phyloP scores from a whole-genome alignment of 495 filamentous ascomycete species.

The Polyplosphaeria fusca region DNA sequence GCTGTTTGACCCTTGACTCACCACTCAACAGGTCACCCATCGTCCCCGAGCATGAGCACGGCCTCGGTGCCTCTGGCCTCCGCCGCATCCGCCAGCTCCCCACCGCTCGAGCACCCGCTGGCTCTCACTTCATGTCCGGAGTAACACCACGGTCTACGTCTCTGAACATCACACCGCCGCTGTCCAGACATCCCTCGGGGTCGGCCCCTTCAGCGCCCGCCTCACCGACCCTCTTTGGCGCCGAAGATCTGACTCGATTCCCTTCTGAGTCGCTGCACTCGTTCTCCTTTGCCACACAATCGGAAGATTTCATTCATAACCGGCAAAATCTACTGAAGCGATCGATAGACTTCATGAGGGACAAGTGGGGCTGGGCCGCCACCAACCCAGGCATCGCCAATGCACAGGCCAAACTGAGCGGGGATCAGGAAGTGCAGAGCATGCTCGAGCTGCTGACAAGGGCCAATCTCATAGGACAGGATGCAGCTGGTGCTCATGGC shows the following conservation, averaged over 20 bases:
- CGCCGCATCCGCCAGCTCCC: conserved; percentile 89
- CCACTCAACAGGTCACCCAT: conserved; percentile 51
- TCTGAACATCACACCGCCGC: conserved; percentile 51
- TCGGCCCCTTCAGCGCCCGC: conserved; percentile 57
- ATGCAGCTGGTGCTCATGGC: conserved; percentile 46
- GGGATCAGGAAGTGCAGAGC: conserved; percentile 81
- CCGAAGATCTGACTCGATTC: conserved; percentile 88
- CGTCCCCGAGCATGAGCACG: conserved; percentile 58
- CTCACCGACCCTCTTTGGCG: conserved; percentile 64
- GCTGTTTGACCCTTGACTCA: too few relatives aligned
- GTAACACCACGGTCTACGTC: conserved; percentile 62
- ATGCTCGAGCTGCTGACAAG: conserved; percentile 84
- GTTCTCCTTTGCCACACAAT: conserved; percentile 96
- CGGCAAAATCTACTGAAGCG: conserved; percentile 91
- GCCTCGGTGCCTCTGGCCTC: conserved; percentile 69
- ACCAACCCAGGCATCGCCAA: conserved; percentile 63
- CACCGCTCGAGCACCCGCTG: conserved; percentile 16
- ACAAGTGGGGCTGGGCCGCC: conserved; percentile 79
- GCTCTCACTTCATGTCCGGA: conserved; percentile 39
- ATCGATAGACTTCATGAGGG: conserved; percentile 96
- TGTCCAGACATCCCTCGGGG: conserved; percentile 46
- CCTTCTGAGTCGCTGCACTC: conserved; percentile 96
- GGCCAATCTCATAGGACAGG: conserved; percentile 66
- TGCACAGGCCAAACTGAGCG: conserved; percentile 76
- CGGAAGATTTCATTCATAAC: conserved; percentile 83